A percentile compares a stretch with the other conserved stretches of the same genome.
These are phyloP conservation scores for Kodamaea laetipori DNA, from an alignment of 805 yeast species.

Conservation along the genomic window DNA sequence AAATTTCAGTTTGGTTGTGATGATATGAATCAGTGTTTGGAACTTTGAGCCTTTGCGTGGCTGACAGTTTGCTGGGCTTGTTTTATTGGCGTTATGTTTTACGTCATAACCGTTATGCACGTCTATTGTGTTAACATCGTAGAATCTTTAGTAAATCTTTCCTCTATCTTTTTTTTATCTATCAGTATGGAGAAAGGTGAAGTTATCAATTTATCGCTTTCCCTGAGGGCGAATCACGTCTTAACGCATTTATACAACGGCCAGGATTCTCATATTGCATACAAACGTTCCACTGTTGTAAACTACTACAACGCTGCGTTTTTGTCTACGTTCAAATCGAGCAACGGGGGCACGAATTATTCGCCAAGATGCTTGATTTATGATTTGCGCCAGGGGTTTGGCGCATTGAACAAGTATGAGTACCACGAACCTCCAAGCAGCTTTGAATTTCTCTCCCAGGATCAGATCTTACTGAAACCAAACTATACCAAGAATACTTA, in stretches of 20 bases:
- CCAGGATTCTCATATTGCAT: slow-evolving; percentile 70
- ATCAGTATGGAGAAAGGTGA: slow-evolving; percentile 58
- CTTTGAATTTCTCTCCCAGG: slow-evolving; percentile 10
- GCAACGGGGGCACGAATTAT: slow-evolving; percentile 46
- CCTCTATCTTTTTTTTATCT: background rate
- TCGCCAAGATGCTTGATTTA: slow-evolving; percentile 83
- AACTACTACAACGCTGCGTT: slow-evolving; percentile 48
- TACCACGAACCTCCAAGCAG: slow-evolving; percentile 32
- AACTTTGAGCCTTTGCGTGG: too few relatives aligned
- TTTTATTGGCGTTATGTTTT: too few relatives aligned
- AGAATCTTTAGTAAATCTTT: too few relatives aligned
- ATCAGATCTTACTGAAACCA: slow-evolving; percentile 16
- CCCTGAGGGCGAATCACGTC: slow-evolving; percentile 76
- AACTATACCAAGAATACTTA: slow-evolving; percentile 53
- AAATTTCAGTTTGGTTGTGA: too few relatives aligned
- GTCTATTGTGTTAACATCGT: too few relatives aligned
- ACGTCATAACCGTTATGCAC: too few relatives aligned
- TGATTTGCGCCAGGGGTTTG: slow-evolving; percentile 79
- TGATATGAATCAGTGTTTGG: too few relatives aligned
- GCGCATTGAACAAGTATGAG: slow-evolving; percentile 61
- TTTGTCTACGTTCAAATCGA: slow-evolving; percentile 20
- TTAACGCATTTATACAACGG: slow-evolving; percentile 77
- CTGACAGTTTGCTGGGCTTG: too few relatives aligned
- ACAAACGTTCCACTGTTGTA: slow-evolving; percentile 46
- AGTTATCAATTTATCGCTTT: slow-evolving; percentile 67